Base-by-base conservation (phyloP, 352 stramenopile genomes). In the Elongisporangium anandrum region DNA sequence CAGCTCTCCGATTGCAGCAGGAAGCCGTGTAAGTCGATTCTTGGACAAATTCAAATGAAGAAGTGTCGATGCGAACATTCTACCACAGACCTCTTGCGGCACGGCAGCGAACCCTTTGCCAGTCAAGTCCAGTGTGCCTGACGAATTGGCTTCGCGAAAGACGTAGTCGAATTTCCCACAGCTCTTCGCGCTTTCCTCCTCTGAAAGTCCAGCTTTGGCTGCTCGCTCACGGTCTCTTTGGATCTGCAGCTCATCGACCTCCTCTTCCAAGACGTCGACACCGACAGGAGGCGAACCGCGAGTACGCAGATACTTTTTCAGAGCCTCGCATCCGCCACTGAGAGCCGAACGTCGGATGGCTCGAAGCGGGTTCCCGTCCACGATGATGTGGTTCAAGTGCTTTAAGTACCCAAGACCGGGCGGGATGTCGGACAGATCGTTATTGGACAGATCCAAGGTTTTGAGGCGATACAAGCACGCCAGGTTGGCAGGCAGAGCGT, bases 221-320 rank as follows among this genome's bases (percentile, higher is more conserved):
- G 45, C 48, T 52, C n/a, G 59, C 10, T 62, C 48, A 21, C 65
- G 66, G 22, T 73, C 68, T 24, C 64, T 63, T 48, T 74, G 63
- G 20, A 69, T 7, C 23, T 74, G 63, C 2, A 88, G 60, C 58
- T 87, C 81, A 53, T 94, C 84, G 48, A 83, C 65, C 19, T 92
- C 81, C 71, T 89, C 77, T 66, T 88, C 81, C 38, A 90, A 58
- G 10, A 87, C 78, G 49, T 89, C 71, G 1, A 81, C 77, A 0
- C 79, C 81, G 24, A 60, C 59, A 2, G 80, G 80, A 23, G 85
- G 85, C 19, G 63, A 50, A 12, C 83, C 85, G 7, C 85, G 77
- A 3, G 83, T 93, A 16, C 83, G 79, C 29, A 94, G 53, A 56
- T 93, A 90, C 50, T 93, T 94, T 50, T 94, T 94, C n/a, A 94